Base-by-base conservation (phyloP, 2,329 filamentous ascomycete genomes). In the Talaromyces sp. region DNA sequence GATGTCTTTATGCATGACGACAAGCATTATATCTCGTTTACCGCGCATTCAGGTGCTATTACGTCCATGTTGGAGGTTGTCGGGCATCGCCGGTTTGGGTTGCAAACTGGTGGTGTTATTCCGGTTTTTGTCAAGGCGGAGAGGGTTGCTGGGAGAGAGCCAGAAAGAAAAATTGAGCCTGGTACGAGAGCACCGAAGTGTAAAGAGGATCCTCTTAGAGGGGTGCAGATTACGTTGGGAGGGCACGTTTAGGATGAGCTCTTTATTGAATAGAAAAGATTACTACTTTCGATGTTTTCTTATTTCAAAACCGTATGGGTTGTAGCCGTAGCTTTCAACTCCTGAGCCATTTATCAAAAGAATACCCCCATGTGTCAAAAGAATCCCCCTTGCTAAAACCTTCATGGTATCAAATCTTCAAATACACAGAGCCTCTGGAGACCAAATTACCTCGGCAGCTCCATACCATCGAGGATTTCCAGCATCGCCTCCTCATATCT, bases 21-120 rank as follows among this genome's bases (percentile, higher is more conserved):
- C 9, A 79, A 72, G 63, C 76, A 74, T 0, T 81, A 80, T 55
- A 68, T 87, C 11, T 83, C 80, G 3, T 70, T 87, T 46, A 86
- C 83, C 1, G 79, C 79, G 46, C 85, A 88, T 69, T 85, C 82
- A 1, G 84, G 84, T 0, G 81, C 81, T 5, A 86, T 87, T 62
- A 79, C 76, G 4, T 81, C 81, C 65, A 72, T 86, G 26, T 66
- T 87, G 62, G 67, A 73, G 41, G 70, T 77, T 12, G 61, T 76
- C 32, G 77, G 77, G 0, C 81, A 83, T 69, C 71, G 78, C 9
- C 56, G 65, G 31, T 84, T 83, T 68, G 65, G 68, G 9, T 63
- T 84, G 62, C 72, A 69, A 32, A 83, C 81, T 0, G 82, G 82
- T 1, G 79, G 72, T 1, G 76, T 83, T 12, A 80, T 84, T 55